Evolutionary conservation across 441 rosid species (phyloP), one percentile per base, ranked within the genome.

Genomic region (Hypseocharis bilobata): DNA sequence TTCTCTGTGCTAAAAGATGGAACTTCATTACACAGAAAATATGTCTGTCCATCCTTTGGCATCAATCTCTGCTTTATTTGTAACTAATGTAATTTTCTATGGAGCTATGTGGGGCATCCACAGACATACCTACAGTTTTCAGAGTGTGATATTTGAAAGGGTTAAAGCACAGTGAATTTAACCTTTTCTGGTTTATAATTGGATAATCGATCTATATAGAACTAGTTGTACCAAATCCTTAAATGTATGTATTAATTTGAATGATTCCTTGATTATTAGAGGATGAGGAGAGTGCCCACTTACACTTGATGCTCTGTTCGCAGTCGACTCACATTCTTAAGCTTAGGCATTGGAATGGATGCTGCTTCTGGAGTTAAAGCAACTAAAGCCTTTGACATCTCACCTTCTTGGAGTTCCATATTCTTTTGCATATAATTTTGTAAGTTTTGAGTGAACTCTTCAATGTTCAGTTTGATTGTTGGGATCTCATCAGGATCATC

Each of bases 281-380:
- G 64, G 38, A 71, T 30, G 51, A 59, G 66, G 51, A 65, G 65
- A 69, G 40, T 52, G 62, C 67, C 25, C 67, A 79, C 99, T 94
- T 85, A 91, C 99, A 94, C 99, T 76, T 80, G 84, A 71, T 94
- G 98, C 79, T 94, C 99, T 54, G 99, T 94, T 56, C 98, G 84
- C 63, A 94, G 85, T 56, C 88, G 83, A 71, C 90, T 84, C 47
- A 88, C 75, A 70, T 84, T 84, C 82, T 94, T 94, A 58, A 91
- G 81, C 75, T 84, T 91, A 32, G 90, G 86, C 11, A 76, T 71
- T 29, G 98, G 98, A 64, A 91, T 80, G 29, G 86, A 83, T 57
- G 98, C 85, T 62, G 78, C 88, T 62, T 82, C 72, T 29, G 87
- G 77, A 78, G 77, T 65, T 78, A 94, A 80, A 84, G 96, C 94